Base-by-base conservation (phyloP, 306 rosid genomes). In the Prunus padus region DNA sequence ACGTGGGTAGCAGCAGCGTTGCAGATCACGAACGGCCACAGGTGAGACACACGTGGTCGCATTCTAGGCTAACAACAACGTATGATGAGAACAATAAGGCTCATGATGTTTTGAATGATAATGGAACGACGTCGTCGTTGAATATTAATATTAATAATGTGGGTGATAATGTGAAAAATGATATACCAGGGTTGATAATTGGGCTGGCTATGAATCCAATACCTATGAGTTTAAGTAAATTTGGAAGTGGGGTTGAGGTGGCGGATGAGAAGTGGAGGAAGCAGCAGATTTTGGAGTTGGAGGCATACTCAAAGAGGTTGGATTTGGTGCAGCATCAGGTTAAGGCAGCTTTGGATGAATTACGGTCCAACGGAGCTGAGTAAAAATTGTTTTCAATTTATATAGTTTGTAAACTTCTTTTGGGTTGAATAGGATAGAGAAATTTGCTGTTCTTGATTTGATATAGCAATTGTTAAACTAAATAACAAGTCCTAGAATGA, bases 281-380 rank as follows among this genome's bases (percentile, higher is more conserved):
- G 70, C 86, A 76, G 74, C 86, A 72, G 84, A 86, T 92, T 72
- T 65, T 74, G 82, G 96, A 86, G 81, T 75, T 96, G 80, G 96
- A 92, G 71, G 90, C 74, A 79, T 90, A 92, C 77, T 84, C 83
- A 37, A 85, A 82, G 81, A 73, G 92, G 79, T 73, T 96, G 84
- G 96, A 86, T 65, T 75, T 87, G 88, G 88, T 96, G 75, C 96
- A 88, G 77, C 83, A 79, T 42, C 89, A 88, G 71, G 86, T 92
- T 49, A 90, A 87, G 86, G 72, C 82, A 54, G 85, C 84, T 75
- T 84, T 96, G 80, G 90, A 96, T 54, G 91, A 85, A 64, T 76
- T 92, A 78, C 72, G 79, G 74, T 79, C 96, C 46, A 82, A 54
- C 69, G 59, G 73, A 66, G 51, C 2, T 33, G 13, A 19, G 1